A percentile compares a stretch with the other conserved stretches of the same genome.
These are phyloP conservation scores for Pythium folliculosum DNA, from an alignment of 352 stramenopile genomes.

Conservation along the genomic window DNA sequence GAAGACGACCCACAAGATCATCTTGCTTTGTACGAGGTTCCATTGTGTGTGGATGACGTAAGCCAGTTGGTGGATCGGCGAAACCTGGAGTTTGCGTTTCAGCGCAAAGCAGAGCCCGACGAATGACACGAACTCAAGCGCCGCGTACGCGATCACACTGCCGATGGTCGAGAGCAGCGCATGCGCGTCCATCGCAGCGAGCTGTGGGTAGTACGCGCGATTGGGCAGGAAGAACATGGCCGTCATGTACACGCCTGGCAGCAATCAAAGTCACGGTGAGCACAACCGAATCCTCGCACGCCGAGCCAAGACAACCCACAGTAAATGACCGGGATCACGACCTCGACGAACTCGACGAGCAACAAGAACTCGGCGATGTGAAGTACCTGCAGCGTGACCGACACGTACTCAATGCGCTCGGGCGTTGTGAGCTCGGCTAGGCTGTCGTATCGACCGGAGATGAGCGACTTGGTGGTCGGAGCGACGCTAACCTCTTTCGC, in stretches of 20 bases:
- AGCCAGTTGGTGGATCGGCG: slow-evolving; percentile 24
- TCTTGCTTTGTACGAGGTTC: slow-evolving; percentile 23
- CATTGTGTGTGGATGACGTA: slow-evolving; percentile 38
- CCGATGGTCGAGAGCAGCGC: background rate
- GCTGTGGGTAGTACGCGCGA: background rate
- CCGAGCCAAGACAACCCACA: slow-evolving; percentile 2
- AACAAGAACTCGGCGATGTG: slow-evolving; percentile 30
- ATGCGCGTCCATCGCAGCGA: background rate
- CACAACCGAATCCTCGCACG: background rate
- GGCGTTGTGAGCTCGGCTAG: background rate
- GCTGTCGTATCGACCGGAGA: background rate
- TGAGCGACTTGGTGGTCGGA: background rate
- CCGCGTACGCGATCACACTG: background rate
- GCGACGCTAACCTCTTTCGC: background rate
- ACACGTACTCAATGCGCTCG: slow-evolving; percentile 4
- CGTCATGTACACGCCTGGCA: slow-evolving; percentile 4
- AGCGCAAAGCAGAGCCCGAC: background rate
- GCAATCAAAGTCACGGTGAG: background rate
- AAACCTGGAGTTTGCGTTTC: background rate
- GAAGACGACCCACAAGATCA: slow-evolving; percentile 16
- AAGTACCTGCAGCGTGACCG: slow-evolving; percentile 3
- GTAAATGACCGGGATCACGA: slow-evolving; percentile 29
- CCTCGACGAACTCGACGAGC: slow-evolving; percentile 27
- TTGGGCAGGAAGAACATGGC: slow-evolving; percentile 9
- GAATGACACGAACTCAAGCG: slow-evolving; percentile 4